phyloP scores from a whole-genome alignment of 148 eudicot genomes.

The Rhododendron molle region DNA sequence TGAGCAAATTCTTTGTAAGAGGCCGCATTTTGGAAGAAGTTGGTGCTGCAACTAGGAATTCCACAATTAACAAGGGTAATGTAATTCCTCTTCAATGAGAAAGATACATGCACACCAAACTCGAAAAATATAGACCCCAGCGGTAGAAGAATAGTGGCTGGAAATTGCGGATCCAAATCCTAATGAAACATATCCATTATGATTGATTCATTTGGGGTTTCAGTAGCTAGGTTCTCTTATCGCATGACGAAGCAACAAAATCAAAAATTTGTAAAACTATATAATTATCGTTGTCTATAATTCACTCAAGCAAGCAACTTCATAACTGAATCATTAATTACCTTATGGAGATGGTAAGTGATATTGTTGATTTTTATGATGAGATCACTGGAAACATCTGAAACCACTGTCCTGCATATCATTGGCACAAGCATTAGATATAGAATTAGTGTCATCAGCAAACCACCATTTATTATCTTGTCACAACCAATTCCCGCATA shows the following conservation, averaged over 20 bases:
- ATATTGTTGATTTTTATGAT: constrained; percentile 34
- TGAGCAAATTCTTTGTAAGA: constrained; percentile 40
- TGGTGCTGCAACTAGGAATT: constrained; percentile 38
- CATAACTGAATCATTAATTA: constrained; percentile 24
- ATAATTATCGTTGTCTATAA: background rate
- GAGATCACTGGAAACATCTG: constrained; percentile 45
- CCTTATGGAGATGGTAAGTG: constrained; percentile 58
- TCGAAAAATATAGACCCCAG: background rate
- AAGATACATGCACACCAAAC: background rate
- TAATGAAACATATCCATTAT: background rate
- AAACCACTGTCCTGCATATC: constrained; percentile 40
- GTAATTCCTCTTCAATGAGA: constrained; percentile 6
- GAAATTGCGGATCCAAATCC: background rate
- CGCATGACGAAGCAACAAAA: background rate
- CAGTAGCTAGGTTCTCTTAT: background rate
- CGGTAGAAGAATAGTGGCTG: background rate
- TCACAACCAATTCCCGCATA: background rate
- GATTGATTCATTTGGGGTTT: background rate
- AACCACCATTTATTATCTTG: background rate
- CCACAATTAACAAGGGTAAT: constrained; percentile 8
- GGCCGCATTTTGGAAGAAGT: constrained; percentile 49
- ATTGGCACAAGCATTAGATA: background rate
- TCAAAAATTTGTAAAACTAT: background rate
- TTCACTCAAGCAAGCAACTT: background rate
- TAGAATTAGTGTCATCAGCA: background rate